Evolutionary conservation across 1,284 basidiomycete genomes (phyloP), one percentile per base, ranked within the genome.

Genomic region (Fomes fomentarius): DNA sequence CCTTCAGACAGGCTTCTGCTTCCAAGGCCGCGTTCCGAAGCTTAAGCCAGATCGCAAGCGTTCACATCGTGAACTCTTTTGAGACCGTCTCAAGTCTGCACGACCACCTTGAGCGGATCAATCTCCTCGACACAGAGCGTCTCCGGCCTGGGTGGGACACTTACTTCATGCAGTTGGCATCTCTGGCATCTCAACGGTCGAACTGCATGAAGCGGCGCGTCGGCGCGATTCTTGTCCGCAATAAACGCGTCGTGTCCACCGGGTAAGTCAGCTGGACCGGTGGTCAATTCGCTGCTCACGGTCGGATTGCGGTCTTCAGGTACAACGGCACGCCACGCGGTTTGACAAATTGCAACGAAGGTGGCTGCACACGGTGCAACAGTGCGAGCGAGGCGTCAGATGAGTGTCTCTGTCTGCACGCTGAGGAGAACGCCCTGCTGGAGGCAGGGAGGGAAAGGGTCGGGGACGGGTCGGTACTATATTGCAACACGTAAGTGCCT

Each of bases 171-270:
- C 93, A 89, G 2, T 79, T 97, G 37, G 94, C 95, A 7, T 88
- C 89, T 12, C 81, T 97, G 39, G 94, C 94, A 3, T 94, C 89
- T 7, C 87, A 85, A 62, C 81, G 91, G 37, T 93, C 87, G n/a
- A 98, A 94, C 69, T 98, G 90, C 71, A 98, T 98, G 96, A 99
- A 99, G 69, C 85, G 97, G 4, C 84, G 97, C 1, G 96, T 98
- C 0, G 96, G 96, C 12, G 95, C 94, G 0, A 85, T 98, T 15
- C 78, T 98, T 35, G 94, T 98, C 26, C 83, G 92, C 3, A 85
- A 92, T 57, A 88, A 92, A 62, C 82, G 96, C 24, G 91, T 99
- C 47, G 78, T 99, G 34, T 85, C 93, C n/a, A 98, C 97, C 1
- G 97, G 97, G 77, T 89, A 69, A 42, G 75, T 6, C 31, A 47